Base-by-base conservation (phyloP, 2,329 filamentous ascomycete species). In the Alternaria metachromatica region DNA sequence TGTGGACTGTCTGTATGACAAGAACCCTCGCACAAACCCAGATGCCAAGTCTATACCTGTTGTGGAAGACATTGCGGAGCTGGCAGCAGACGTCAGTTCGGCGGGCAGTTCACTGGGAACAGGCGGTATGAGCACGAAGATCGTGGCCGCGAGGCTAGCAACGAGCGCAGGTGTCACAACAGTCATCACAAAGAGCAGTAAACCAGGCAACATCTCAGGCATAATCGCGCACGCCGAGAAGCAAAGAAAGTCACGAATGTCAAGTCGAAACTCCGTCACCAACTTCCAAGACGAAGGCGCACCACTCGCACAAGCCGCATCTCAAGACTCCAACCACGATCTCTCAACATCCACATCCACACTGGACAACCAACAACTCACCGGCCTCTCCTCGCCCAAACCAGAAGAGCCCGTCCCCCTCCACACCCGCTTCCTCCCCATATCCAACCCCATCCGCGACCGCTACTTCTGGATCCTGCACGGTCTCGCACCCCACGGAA, bases 101-200 rank as follows among this genome's bases (percentile, higher is more conserved):
- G 92, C 93, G 21, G 96, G 96, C 5, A 97, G 94, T 3, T 86
- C 92, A 5, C 83, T 99, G 15, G 96, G 96, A 21, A 99, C 96
- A 2, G 96, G 96, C 20, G 96, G 96, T 48, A 99, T 99, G 96
- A 90, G 91, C 67, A 99, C 96, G 62, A 99, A 99, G 83, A 97
- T 99, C 72, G 90, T 96, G 25, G 96, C 96, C 57, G 96, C 96
- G 25, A 89, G 92, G 58, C 87, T 99, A 43, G 96, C 95, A 33
- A 97, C 94, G 7, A 96, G 94, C 37, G 96, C 94, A 12, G 96
- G 96, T 49, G 95, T 98, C 37, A 98, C 94, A 2, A 98, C 96
- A 4, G 88, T 99, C 76, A 98, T 99, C 76, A 97, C 96, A 9
- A 90, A 92, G 69, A 97, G 93, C 61, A 96, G 92, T n/a, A 94